Evolutionary conservation across 495 filamentous ascomycete species (phyloP), one percentile per base, ranked within the genome.

Genomic region (Lophium mytilinum): DNA sequence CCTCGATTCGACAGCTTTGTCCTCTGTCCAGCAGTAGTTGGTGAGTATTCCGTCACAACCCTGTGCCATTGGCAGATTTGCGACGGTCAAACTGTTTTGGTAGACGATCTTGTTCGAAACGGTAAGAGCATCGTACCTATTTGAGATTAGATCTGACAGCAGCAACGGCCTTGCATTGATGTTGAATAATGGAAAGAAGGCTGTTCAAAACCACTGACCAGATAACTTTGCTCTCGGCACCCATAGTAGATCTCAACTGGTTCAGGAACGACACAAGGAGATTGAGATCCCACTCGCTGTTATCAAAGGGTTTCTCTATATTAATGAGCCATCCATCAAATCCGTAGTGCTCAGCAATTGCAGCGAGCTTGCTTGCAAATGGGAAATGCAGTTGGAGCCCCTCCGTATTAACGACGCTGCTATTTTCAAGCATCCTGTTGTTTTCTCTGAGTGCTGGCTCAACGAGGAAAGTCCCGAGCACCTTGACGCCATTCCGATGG

Each of bases 321-420:
- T 76, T 76, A 33, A 76, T 50, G 35, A 77, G 57, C 74, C 74
- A 77, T 14, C 74, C 74, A 57, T 77, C 74, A 50, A 77, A 77
- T 15, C 74, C 72, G 47, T 73, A 75, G 6, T 65, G 63, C n/a
- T 62, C 48, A 7, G 71, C 70, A 42, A 77, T 68, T 19, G 52
- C 46, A 19, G 69, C 66, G 12, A 77, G 58, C 43, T 74, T 71
- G 21, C 54, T 66, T 14, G 73, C 73, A 21, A 73, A 54, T 7
- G 66, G 40, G 46, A 66, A 74, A 34, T 62, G 60, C 2, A 41
- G 48, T n/a, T 62, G 61, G 17, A 68, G 58, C 24, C 52, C 21
- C 11, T 47, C 36, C 15, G 51, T 5, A 24, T n/a, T 12, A 10
- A 9, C 19, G 19, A 14, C 17, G 36, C 17, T 18, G 35, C 14